These are phyloP conservation scores for Lolium perenne DNA, from an alignment of 176 grass and related monocot species.

Conservation along the genomic window DNA sequence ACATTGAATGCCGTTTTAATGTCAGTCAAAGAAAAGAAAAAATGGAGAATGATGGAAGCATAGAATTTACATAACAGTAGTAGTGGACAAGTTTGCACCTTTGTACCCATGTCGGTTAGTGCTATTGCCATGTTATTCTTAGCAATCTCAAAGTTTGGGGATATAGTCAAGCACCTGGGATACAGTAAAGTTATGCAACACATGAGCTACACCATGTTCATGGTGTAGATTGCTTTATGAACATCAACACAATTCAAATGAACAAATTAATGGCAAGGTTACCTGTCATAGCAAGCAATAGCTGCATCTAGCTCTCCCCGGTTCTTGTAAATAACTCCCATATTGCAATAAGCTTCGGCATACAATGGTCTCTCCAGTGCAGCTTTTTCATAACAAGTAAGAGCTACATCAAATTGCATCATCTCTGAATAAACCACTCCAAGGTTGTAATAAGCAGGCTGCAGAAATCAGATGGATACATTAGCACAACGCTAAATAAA, in stretches of 20 bases:
- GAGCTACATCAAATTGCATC: conserved; percentile 95
- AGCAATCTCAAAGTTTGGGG: conserved; percentile 99
- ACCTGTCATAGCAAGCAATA: conserved; percentile 98
- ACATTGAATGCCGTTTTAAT: conserved; percentile 22
- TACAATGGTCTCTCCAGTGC: conserved; percentile 91
- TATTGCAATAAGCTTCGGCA: conserved; percentile 97
- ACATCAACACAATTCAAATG: conserved; percentile 16
- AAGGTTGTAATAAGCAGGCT: conserved; percentile 99
- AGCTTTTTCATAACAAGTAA: conserved; percentile 98
- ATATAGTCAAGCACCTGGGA: conserved; percentile 92
- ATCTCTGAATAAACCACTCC: conserved; percentile 99
- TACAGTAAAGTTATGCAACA: conserved; percentile 37
- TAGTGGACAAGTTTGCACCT: conserved; percentile 54
- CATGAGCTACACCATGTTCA: conserved; percentile 27
- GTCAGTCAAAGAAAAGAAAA: conserved; percentile 2
- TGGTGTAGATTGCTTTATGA: conserved; percentile 17
- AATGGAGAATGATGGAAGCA: background rate
- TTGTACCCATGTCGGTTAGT: conserved; percentile 95
- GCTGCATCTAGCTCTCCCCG: conserved; percentile 68
- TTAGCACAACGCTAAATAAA: conserved; percentile 27
- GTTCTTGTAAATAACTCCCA: conserved; percentile 99
- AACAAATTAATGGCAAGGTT: conserved; percentile 11
- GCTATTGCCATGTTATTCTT: conserved; percentile 99
- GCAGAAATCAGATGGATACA: conserved; percentile 40
- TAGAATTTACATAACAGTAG: conserved; percentile 21